Base-by-base conservation (phyloP, 257 asterid species). In the Salvia hispanica region DNA sequence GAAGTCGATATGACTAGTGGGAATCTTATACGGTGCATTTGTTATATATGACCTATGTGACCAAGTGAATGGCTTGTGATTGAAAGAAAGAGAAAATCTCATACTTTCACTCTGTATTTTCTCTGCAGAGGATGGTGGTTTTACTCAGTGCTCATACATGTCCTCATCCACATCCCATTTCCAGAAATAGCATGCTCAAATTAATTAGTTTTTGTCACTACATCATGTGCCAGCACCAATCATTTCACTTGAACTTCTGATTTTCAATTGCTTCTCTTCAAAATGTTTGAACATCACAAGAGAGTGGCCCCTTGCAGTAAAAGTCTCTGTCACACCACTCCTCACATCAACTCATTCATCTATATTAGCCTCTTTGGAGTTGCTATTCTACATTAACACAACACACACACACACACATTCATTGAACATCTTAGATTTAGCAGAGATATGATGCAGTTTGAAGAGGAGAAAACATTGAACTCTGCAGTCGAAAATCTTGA, bases 381-480 rank as follows among this genome's bases (percentile, higher is more conserved):
- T 45, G 68, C 44, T 25, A 6, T 62, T 25, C 50, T 70, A 62
- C 64, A 58, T 39, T 48, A 51, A 82, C 82, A 86, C 86, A 82
- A 77, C 65, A 12, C 15, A 7, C 33, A 50, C 7, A 15, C 45
- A 40, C 45, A 1, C 11, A 40, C 45, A 7, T 2, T 40, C 70
- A 68, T 57, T 67, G 80, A 82, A 51, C 63, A 37, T 72, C 76
- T 65, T 84, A 79, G 80, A 82, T 67, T 87, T 85, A 42, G 86
- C 88, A 3, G 96, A 82, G 66, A 84, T n/a, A n/a, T 77, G 55
- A 85, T 83, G 92, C 92, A 89, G 69, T 82, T 81, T 3, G 39
- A 56, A 5, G 18, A 67, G 16, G 60, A 40, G 11, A 71, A 60
- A 15, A 21, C 36, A 5, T 21, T 77, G 10, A 43, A 25, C 9